A percentile compares a stretch with the other conserved stretches of the same genome.
phyloP scores from a whole-genome alignment of 2,329 filamentous ascomycete species.

The Monilinia fructicola region DNA sequence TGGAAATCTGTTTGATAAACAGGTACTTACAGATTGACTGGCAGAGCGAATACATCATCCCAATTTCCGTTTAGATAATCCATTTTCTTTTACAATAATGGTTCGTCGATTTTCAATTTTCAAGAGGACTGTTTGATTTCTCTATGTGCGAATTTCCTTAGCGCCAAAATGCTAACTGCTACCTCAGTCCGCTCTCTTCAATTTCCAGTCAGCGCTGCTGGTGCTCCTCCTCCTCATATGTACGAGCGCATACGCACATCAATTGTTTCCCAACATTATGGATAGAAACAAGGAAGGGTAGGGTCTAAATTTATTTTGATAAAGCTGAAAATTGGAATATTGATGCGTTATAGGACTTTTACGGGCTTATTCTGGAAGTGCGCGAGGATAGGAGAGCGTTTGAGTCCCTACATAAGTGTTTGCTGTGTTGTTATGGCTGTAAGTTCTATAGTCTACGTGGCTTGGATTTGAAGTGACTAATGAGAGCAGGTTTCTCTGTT shows the following conservation, averaged over 20 bases:
- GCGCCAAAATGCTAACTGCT: background rate
- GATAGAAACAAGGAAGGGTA: slow-evolving; percentile 92
- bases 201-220: slow-evolving; percentile 94
- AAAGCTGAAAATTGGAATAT: slow-evolving; percentile 1
- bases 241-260: slow-evolving; percentile 91
- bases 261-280: slow-evolving; percentile 83
- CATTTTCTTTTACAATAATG: background rate
- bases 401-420: slow-evolving; percentile 94
- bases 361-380: slow-evolving; percentile 91
- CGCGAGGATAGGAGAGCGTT: slow-evolving; percentile 83
- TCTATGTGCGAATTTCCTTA: too few relatives aligned
- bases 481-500: slow-evolving; percentile 38
- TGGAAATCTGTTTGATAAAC: slow-evolving; percentile 21
- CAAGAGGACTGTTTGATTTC: background rate
- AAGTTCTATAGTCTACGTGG: slow-evolving; percentile 44
- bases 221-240: slow-evolving; percentile 94
- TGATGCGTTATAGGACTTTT: slow-evolving; percentile 33
- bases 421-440: slow-evolving; percentile 95
- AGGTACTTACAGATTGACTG: background rate
- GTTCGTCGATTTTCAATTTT: background rate
- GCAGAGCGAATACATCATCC: too few relatives aligned
- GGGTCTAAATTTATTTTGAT: slow-evolving; percentile 32
- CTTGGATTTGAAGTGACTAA: slow-evolving; percentile 24
- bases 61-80: background rate
- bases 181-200: slow-evolving; percentile 90